These are phyloP conservation scores for Candida sakaeoensis DNA, from an alignment of 805 yeast species.

Conservation along the genomic window DNA sequence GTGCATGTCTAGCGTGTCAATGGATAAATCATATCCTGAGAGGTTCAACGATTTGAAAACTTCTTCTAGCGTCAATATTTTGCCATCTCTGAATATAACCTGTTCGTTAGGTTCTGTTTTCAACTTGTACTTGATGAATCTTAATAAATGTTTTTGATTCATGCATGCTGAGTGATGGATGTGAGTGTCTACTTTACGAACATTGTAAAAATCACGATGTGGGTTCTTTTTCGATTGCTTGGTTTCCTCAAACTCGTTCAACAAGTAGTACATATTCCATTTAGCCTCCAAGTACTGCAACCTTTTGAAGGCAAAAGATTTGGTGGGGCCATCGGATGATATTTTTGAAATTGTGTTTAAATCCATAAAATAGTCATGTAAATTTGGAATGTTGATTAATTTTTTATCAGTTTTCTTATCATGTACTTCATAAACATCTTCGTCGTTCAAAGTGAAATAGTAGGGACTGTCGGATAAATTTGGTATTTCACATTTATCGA, in stretches of 20 bases:
- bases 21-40: slow-evolving; percentile 91
- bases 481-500: slow-evolving; percentile 55
- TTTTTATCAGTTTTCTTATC: slow-evolving; percentile 28
- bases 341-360: slow-evolving; percentile 67
- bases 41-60: slow-evolving; percentile 88
- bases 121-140: slow-evolving; percentile 92
- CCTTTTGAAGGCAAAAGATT: slow-evolving; percentile 92
- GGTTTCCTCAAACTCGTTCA: slow-evolving; percentile 91
- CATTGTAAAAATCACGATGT: slow-evolving; percentile 95
- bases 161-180: slow-evolving; percentile 99
- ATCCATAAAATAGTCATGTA: slow-evolving; percentile 83
- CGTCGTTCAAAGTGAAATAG: slow-evolving; percentile 47
- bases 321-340: slow-evolving; percentile 93
- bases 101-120: slow-evolving; percentile 82
- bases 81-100: slow-evolving; percentile 91
- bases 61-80: slow-evolving; percentile 77
- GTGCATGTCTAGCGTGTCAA: slow-evolving; percentile 98
- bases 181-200: slow-evolving; percentile 96
- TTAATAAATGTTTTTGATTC: slow-evolving; percentile 94
- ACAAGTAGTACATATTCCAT: slow-evolving; percentile 85
- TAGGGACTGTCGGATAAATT: slow-evolving; percentile 32
- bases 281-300: slow-evolving; percentile 92
- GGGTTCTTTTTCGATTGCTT: slow-evolving; percentile 89
- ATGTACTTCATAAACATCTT: slow-evolving; percentile 68
- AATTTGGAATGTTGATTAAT: slow-evolving; percentile 67